Evolutionary conservation across 169 alveolate species (phyloP), one percentile per base, ranked within the genome.

Genomic region (Plasmodium gonderi): DNA sequence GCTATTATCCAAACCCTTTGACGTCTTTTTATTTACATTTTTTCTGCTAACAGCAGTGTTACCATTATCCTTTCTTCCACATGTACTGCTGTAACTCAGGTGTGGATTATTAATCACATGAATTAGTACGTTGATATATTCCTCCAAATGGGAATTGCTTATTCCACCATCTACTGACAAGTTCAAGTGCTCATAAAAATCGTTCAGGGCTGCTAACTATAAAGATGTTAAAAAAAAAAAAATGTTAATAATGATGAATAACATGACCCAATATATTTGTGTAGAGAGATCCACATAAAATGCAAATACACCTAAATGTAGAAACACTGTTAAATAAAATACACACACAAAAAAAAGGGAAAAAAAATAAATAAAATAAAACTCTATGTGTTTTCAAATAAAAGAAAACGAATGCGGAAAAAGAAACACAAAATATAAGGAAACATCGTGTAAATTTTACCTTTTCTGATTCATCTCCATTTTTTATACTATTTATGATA

Each of bases 401-500:
- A 33, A 20, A 9, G n/a, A 11, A 42, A 36, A 33, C 64, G 9
- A 11, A 7, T 36, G 80, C 11, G 80, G 33, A 40, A 68, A 72
- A 36, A 29, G n/a, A 69, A 38, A 29, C 14, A 40, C 2, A 69
- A 12, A 69, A 29, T n/a, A 33, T 40, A 47, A 47, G 12, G 12
- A 8, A 47, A 47, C 8, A 12, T 9, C 8, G 64, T 9, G 12
- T n/a, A 79, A 29, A 79, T 17, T 31, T 47, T 81, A 90, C 94
- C 94, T 36, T 90, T 68, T 90, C 94, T n/a, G 94, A 90, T 65
- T 90, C 94, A 67, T 77, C 74, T 44, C 94, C 94, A 90, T 90
- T 77, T 77, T 90, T 90, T 40, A 90, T 90, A 78, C 80, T 90
- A 78, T 90, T 90, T 64, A 90, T 45, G 17, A 90, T 90, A 44